Evolutionary conservation across 768 basidiomycete species (phyloP).

Genomic region (Boletus coccyginus): DNA sequence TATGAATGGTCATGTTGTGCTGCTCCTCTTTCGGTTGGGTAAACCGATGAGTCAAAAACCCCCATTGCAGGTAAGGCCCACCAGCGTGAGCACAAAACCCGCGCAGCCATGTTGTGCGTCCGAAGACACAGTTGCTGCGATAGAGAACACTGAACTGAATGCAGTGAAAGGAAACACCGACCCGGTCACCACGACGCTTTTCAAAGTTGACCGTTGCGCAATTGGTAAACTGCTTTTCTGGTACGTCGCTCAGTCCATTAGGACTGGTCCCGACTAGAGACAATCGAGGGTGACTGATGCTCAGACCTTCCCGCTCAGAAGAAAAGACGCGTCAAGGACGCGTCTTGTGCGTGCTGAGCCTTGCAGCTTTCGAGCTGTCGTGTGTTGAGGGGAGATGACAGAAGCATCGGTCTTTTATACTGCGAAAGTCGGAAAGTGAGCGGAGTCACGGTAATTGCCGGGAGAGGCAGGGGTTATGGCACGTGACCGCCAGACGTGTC

Average conservation of each 20-base stretch:
- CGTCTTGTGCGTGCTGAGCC: slow-evolving; percentile 29
- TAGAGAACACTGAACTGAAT: slow-evolving; percentile 13
- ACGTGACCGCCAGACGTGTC: slow-evolving; percentile 23
- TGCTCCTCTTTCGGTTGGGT: slow-evolving; percentile 1
- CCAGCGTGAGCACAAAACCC: not conserved
- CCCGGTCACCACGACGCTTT: slow-evolving; percentile 30
- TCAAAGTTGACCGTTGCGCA: slow-evolving; percentile 21
- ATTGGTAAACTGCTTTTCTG: slow-evolving; percentile 26
- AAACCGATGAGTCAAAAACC: not conserved
- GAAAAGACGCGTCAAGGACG: slow-evolving; percentile 13
- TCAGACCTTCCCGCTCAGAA: slow-evolving; percentile 37
- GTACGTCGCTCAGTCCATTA: slow-evolving; percentile 28
- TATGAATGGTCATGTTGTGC: not conserved
- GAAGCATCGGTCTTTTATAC: slow-evolving; percentile 6
- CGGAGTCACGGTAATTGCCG: slow-evolving; percentile 23
- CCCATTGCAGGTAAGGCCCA: not conserved
- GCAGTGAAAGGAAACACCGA: slow-evolving; percentile 5
- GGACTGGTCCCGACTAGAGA: slow-evolving; percentile 28
- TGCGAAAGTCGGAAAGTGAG: not conserved
- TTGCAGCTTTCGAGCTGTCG: slow-evolving; percentile 30
- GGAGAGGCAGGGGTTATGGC: not conserved
- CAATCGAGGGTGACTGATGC: slow-evolving; percentile 28
- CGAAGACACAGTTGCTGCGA: slow-evolving; percentile 17
- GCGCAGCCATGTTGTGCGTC: slow-evolving; percentile 9
- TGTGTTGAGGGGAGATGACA: not conserved